These are phyloP conservation scores for Rhizophagus clarus DNA, from an alignment of 192 early-diverging fungal genomes.

Conservation along the genomic window DNA sequence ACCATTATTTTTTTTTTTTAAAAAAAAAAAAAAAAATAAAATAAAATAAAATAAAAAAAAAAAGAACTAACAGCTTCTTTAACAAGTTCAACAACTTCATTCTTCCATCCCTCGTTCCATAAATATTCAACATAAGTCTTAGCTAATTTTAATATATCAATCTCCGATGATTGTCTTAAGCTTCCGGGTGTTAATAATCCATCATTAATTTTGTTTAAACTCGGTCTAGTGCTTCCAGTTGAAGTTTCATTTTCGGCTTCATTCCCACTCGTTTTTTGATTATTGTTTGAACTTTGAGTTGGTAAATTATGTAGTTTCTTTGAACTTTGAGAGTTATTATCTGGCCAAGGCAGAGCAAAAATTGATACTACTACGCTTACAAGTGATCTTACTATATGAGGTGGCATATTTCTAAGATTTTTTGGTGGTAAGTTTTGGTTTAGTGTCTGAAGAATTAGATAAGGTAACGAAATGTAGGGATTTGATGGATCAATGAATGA, in stretches of 20 bases:
- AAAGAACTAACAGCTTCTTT: conserved; percentile 26
- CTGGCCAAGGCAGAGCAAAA: conserved; percentile 7
- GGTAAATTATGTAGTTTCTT: not conserved
- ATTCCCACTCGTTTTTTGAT: not conserved
- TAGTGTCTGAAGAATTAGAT: conserved; percentile 10
- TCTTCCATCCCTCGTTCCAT: conserved; percentile 38
- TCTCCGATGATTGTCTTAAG: not conserved
- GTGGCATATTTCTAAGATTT: conserved; percentile 2
- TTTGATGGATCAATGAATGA: not conserved
- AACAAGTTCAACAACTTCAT: conserved; percentile 18
- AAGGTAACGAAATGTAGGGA: conserved; percentile 1
- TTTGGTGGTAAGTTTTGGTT: conserved; percentile 8
- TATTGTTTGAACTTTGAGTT: not conserved
- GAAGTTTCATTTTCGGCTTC: not conserved
- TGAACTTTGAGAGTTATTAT: not conserved
- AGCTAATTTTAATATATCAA: conserved; percentile 8
- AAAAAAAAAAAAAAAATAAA: not conserved
- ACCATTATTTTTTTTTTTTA: not conserved
- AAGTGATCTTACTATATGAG: conserved; percentile 20
- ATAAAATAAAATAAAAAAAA: too few species aligned
- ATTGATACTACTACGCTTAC: conserved; percentile 19
- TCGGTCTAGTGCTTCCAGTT: not conserved
- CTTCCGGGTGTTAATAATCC: not conserved
- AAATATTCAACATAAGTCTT: conserved; percentile 36
- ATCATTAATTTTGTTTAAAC: not conserved